Conservation (phyloP, 2,329 filamentous ascomycete genomes). For the Trichoderma cornu-damae region DNA sequence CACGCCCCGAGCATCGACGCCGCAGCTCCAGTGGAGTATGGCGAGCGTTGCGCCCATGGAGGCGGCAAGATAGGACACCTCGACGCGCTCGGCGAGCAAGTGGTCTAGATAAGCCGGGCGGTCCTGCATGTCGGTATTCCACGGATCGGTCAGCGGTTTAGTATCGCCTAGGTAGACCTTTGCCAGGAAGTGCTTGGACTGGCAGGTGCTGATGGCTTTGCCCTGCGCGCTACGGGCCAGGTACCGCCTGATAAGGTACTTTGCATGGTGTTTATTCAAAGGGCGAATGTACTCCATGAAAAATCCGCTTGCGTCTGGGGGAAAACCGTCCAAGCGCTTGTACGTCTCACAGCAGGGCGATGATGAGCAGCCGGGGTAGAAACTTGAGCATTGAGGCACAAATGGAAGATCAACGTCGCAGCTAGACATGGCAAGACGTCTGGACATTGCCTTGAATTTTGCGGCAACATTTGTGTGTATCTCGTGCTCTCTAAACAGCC, state of each 20-base stretch:
- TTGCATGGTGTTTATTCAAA: constrained; percentile 18
- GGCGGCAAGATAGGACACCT: neutral
- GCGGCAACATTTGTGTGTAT: constrained; percentile 12
- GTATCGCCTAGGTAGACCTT: constrained; percentile 19
- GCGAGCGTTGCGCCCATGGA: constrained; percentile 25
- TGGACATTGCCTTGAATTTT: constrained; percentile 9
- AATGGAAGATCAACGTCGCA: constrained; percentile 17
- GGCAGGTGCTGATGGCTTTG: constrained; percentile 11
- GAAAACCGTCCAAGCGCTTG: constrained; percentile 9
- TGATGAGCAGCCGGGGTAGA: constrained; percentile 15
- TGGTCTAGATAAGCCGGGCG: constrained; percentile 26
- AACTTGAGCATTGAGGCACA: constrained; percentile 11
- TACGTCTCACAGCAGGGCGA: constrained; percentile 14
- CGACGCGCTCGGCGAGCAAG: constrained; percentile 9
- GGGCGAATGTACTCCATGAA: constrained; percentile 21
- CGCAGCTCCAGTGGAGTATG: constrained; percentile 25
- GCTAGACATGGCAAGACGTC: neutral
- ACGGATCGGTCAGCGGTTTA: constrained; percentile 16
- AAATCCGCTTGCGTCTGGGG: constrained; percentile 15
- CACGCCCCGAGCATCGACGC: constrained; percentile 24
- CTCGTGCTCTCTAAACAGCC: constrained; percentile 15
- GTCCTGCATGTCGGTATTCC: constrained; percentile 16
- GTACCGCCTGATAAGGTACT: constrained; percentile 19
- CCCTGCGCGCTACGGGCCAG: constrained; percentile 15
- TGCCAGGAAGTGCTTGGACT: constrained; percentile 17